These are phyloP conservation scores for Fonsecaea pedrosoi DNA, from an alignment of 2,329 filamentous ascomycete species.

Conservation along the genomic window DNA sequence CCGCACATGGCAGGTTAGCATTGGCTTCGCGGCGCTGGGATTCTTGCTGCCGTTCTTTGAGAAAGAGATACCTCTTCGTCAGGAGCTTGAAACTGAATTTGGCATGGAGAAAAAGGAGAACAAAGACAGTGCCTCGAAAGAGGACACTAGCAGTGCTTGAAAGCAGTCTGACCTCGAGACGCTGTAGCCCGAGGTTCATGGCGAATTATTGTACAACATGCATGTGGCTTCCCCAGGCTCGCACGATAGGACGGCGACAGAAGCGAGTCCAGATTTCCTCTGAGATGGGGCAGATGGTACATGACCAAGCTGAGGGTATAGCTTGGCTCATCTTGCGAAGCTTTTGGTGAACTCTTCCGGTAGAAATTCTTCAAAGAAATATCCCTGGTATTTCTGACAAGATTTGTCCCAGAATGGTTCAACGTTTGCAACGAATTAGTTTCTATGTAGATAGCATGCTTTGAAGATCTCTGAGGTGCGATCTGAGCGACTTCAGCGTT, in stretches of 20 bases:
- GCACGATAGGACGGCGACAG: not conserved
- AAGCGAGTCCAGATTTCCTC: not conserved
- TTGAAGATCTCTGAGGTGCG: slow-evolving; percentile 11
- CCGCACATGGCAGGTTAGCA: slow-evolving; percentile 33
- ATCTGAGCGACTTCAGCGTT: slow-evolving; percentile 14
- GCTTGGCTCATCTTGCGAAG: not conserved
- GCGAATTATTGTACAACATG: not conserved
- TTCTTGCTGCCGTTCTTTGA: slow-evolving; percentile 31
- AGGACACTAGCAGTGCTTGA: not conserved
- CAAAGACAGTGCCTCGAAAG: not conserved
- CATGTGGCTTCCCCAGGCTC: not conserved
- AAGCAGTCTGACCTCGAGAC: not conserved
- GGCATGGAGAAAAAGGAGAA: slow-evolving; percentile 11
- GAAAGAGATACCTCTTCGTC: slow-evolving; percentile 35
- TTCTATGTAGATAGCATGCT: slow-evolving; percentile 1
- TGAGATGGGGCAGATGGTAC: not conserved
- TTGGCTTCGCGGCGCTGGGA: slow-evolving; percentile 34
- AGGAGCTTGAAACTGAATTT: slow-evolving; percentile 34
- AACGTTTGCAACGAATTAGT: no score
- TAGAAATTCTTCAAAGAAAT: not conserved
- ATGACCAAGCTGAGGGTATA: not conserved
- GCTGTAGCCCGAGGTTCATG: no score
- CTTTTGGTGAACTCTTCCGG: not conserved
- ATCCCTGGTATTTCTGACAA: not conserved
- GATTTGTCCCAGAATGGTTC: not conserved